Evolutionary conservation across 2,329 filamentous ascomycete species (phyloP).

Genomic region (Paraphoma sp.): DNA sequence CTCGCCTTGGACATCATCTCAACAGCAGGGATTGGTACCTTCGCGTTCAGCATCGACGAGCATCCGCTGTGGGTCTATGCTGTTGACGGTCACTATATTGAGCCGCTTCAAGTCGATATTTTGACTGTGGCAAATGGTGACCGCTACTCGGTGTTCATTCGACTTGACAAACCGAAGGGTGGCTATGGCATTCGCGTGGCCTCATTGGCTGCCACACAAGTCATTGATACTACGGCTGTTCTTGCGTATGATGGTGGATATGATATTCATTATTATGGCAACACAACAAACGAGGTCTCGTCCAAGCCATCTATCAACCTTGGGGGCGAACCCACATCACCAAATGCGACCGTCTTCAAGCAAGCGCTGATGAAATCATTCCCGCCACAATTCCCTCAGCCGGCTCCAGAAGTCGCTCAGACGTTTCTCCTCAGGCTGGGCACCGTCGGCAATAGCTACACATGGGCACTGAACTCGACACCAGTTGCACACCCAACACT

Average conservation of each 20-base stretch:
- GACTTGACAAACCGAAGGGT: conserved; percentile 53
- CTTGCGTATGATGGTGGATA: conserved; percentile 49
- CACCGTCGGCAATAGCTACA: conserved; percentile 53
- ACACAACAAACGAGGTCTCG: conserved; percentile 10
- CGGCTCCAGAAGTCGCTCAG: conserved; percentile 53
- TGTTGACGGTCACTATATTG: conserved; percentile 62
- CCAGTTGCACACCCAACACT: conserved; percentile 45
- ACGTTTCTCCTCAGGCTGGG: conserved; percentile 51
- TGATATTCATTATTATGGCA: conserved; percentile 11
- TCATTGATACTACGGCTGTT: conserved; percentile 61
- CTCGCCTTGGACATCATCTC: conserved; percentile 63
- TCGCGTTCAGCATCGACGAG: conserved; percentile 59
- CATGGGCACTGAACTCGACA: conserved; percentile 61
- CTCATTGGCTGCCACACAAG: conserved; percentile 58
- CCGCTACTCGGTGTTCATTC: conserved; percentile 60
- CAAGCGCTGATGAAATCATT: conserved; percentile 55
- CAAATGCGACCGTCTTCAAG: conserved; percentile 49
- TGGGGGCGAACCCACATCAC: conserved; percentile 53
- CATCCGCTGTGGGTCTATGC: conserved; percentile 62
- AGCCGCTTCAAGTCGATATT: conserved; percentile 59
- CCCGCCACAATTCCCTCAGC: conserved; percentile 50
- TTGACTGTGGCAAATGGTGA: conserved; percentile 60
- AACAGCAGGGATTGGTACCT: conserved; percentile 56
- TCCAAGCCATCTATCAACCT: conserved; percentile 57
- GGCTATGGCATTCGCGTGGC: conserved; percentile 64